Base-by-base conservation (phyloP, 257 asterid genomes). In the Fraxinus anomala region DNA sequence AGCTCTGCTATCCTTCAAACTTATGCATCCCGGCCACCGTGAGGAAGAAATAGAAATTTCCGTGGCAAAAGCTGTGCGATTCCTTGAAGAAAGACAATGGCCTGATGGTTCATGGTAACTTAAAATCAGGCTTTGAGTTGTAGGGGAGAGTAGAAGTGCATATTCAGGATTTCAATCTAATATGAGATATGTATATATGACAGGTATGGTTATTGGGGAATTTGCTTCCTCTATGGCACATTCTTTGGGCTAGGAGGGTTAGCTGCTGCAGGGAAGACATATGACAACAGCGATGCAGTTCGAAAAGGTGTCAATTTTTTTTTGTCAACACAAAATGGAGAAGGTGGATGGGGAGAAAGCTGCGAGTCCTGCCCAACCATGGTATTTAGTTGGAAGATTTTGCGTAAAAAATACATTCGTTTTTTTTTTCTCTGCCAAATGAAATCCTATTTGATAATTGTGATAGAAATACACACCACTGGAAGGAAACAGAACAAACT, bases 311-410 rank as follows among this genome's bases (percentile, higher is more conserved):
- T 83, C 5, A 12, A 87, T 3, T 93, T 93, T 76, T 90, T 77
- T 72, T 69, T 93, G 65, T 77, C 90, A 11, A 80, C 77, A 19
- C 97, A 93, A 71, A 89, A 91, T 10, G 86, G 91, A 78, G 93
- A 91, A 76, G 97, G 97, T 34, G 97, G 97, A 51, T 93, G 97
- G 97, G 97, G 97, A 73, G 97, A 93, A 80, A 83, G 89, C 83
- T 88, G 76, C 0, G 86, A 87, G 73, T 91, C 97, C 42, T 90
- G 97, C 85, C 97, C 93, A 63, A 87, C 82, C 89, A 87, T 90
- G 97, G 97, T 89, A 51, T 14, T 4, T 1, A 51, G 9, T 17
- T 51, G 63, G 21, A 51, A 51, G 8, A 51, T 51, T 51, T 17
- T 51, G 4, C 16, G 3, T 12, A 42, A 11, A 42, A 51, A 19